Conservation (phyloP, 768 basidiomycete species). For the Leccinum ochraceum region DNA sequence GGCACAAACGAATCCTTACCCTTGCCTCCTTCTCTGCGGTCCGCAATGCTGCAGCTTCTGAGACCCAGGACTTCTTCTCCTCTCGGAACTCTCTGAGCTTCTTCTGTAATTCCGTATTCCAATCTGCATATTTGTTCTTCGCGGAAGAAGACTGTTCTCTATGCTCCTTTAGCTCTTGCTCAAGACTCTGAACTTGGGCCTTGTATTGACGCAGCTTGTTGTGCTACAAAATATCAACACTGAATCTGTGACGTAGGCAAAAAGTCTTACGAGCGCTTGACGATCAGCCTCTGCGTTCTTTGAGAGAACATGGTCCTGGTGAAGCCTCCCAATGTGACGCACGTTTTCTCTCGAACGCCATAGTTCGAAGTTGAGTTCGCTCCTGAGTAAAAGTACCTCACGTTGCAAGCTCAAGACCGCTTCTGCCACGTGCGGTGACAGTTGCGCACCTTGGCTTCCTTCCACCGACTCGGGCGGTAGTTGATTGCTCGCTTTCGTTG, state of each 20-base stretch:
- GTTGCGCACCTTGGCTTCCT: slow-evolving; percentile 16
- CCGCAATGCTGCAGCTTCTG: slow-evolving; percentile 67
- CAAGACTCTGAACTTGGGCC: slow-evolving; percentile 62
- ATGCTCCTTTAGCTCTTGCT: slow-evolving; percentile 70
- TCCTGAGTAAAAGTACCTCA: slow-evolving; percentile 71
- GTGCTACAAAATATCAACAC: slow-evolving; percentile 48
- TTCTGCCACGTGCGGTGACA: slow-evolving; percentile 55
- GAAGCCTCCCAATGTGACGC: slow-evolving; percentile 78
- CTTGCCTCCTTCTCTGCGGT: slow-evolving; percentile 70
- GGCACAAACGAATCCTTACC: slow-evolving; percentile 37
- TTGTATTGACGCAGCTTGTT: slow-evolving; percentile 82
- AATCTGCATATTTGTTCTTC: slow-evolving; percentile 80
- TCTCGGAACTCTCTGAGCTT: slow-evolving; percentile 74
- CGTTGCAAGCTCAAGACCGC: slow-evolving; percentile 73
- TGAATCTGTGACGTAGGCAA: not conserved
- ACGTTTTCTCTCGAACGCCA: slow-evolving; percentile 83
- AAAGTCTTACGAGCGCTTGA: slow-evolving; percentile 67
- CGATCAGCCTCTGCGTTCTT: slow-evolving; percentile 79
- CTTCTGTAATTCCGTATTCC: slow-evolving; percentile 80
- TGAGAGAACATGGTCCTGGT: slow-evolving; percentile 70
- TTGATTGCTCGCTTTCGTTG: slow-evolving; percentile 19
- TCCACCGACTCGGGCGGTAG: slow-evolving; percentile 21
- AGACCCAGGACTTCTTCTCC: slow-evolving; percentile 76
- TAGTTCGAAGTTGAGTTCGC: slow-evolving; percentile 82
- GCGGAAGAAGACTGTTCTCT: slow-evolving; percentile 70